Base-by-base conservation (phyloP, 225 moss, liverwort and hornwort species). In the Asterella californica region DNA sequence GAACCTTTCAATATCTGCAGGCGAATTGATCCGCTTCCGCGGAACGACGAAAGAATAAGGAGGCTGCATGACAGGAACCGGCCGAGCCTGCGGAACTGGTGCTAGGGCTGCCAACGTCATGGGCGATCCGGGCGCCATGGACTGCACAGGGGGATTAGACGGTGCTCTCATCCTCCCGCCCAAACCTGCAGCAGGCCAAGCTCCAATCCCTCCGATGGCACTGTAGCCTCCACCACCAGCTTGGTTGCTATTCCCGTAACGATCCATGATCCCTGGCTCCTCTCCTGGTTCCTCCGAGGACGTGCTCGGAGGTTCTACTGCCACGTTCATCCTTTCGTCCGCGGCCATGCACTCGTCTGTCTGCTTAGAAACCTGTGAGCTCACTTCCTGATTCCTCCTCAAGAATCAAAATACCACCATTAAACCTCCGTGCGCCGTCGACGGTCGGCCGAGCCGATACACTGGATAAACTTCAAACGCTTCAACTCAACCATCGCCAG, bases 11-110 rank as follows among this genome's bases (percentile, higher is more conserved):
- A 94, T 93, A 72, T 96, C 96, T 27, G 80, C 65, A 24, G 80
- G 33, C 76, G 77, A 90, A 68, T 86, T 94, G 42, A 96, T 94
- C 61, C 93, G 83, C 84, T 96, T 96, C 54, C 29, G 83, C 0
- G 94, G 94, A 12, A 86, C 72, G 76, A 91, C 91, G 71, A 94
- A 96, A 30, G 91, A 82, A 78, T 89, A 81, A 8, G 96, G 96
- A 30, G 93, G 84, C 74, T 91, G 88, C 47, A 90, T 82, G n/a
- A 93, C 81, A 27, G 92, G 93, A 47, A 96, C 94, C 11, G 84
- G 79, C 30, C 93, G 91, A 24, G 94, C 91, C 82, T 94, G 94
- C 25, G 96, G 96, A 65, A 94, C 86, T 38, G 96, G 92, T 27
- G 94, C 90, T 72, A 96, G 76, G 33, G 96, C 96, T 66, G 91